A percentile compares a stretch with the other conserved stretches of the same genome.
phyloP scores from a whole-genome alignment of 148 eudicot genomes.

The Hydrangea macrophylla region DNA sequence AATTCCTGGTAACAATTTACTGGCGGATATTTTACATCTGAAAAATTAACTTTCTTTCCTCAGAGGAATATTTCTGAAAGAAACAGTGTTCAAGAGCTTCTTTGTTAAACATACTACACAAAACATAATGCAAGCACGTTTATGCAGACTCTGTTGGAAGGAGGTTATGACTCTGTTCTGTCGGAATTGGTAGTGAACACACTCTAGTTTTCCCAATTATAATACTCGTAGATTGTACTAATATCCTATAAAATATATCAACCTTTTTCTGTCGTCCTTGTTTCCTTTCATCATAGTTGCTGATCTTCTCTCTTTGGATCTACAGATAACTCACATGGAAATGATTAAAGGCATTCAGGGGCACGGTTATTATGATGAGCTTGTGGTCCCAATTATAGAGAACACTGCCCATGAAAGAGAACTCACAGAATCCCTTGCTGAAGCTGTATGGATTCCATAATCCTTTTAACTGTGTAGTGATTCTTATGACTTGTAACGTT shows the following conservation, averaged over 20 bases:
- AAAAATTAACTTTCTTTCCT: background rate
- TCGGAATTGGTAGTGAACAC: too few species aligned
- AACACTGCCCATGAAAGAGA: constrained; percentile 93
- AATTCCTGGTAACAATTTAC: background rate
- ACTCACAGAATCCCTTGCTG: constrained; percentile 89
- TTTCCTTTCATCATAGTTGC: background rate
- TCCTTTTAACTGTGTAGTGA: background rate
- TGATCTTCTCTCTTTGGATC: constrained; percentile 6
- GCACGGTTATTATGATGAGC: constrained; percentile 97
- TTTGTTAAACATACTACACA: background rate
- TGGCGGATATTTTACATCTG: background rate
- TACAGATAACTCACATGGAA: constrained; percentile 98
- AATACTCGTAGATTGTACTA: too few species aligned
- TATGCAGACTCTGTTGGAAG: background rate
- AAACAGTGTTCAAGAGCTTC: too few species aligned
- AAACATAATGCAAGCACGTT: background rate
- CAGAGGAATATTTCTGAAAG: background rate
- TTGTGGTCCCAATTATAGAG: constrained; percentile 94
- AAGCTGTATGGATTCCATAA: constrained; percentile 60
- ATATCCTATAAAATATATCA: background rate
- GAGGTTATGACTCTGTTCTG: too few species aligned
- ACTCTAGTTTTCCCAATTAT: too few species aligned
- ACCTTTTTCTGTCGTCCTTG: background rate
- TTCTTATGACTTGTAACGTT: background rate
- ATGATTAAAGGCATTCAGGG: constrained; percentile 99